Percentiles rank a stretch among this genome's conserved stretches.
These are phyloP conservation scores for Cladophialophora immunda DNA, from an alignment of 2,329 filamentous ascomycete species.

Conservation along the genomic window DNA sequence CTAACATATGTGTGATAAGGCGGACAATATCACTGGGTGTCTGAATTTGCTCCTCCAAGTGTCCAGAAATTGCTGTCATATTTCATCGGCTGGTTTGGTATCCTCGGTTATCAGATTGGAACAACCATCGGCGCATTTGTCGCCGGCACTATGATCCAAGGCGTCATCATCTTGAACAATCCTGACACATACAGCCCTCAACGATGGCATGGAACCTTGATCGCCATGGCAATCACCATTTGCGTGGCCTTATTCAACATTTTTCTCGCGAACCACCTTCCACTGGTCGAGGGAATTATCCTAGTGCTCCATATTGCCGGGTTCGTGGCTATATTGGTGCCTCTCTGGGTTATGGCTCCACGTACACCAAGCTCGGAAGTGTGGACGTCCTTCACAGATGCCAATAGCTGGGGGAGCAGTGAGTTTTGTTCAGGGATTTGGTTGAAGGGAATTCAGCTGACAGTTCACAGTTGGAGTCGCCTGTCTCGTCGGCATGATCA, in stretches of 20 bases:
- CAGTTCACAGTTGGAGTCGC: slow-evolving; percentile 48
- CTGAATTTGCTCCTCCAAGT: slow-evolving; percentile 59
- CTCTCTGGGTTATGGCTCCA: slow-evolving; percentile 44
- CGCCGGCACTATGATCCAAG: slow-evolving; percentile 47
- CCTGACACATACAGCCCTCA: slow-evolving; percentile 38
- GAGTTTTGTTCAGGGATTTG: slow-evolving; percentile 37
- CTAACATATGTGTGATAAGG: slow-evolving; percentile 37
- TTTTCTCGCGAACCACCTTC: slow-evolving; percentile 41
- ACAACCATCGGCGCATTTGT: slow-evolving; percentile 41
- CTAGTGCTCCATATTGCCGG: slow-evolving; percentile 46
- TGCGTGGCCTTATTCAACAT: slow-evolving; percentile 45
- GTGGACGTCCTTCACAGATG: slow-evolving; percentile 57
- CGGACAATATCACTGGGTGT: slow-evolving; percentile 68
- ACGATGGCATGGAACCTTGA: slow-evolving; percentile 45
- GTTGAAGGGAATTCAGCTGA: slow-evolving; percentile 43
- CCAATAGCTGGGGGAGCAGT: slow-evolving; percentile 50
- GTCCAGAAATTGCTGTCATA: slow-evolving; percentile 56
- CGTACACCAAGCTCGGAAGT: slow-evolving; percentile 52
- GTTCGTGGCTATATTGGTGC: slow-evolving; percentile 46
- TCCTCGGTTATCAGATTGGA: slow-evolving; percentile 47
- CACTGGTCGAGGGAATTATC: slow-evolving; percentile 46
- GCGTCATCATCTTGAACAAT: slow-evolving; percentile 45
- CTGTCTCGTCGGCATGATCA: slow-evolving; percentile 41
- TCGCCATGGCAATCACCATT: slow-evolving; percentile 41
- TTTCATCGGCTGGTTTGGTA: slow-evolving; percentile 47